Conservation (phyloP, 2,329 filamentous ascomycete species). For the Fusarium nanum region DNA sequence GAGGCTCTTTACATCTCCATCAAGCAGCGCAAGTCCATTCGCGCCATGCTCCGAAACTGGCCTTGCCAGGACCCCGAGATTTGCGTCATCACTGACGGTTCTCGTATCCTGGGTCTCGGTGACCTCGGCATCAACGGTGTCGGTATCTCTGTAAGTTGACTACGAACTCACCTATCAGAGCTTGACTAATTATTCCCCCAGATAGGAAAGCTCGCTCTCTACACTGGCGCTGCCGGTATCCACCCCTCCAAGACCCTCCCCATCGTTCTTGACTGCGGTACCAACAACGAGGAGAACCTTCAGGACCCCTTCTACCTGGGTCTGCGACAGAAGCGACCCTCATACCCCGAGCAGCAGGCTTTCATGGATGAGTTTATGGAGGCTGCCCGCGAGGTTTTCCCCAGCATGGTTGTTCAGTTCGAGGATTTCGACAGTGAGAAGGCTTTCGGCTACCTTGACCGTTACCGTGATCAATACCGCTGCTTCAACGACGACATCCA, state of each 20-base stretch:
- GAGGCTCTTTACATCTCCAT: conserved; percentile 97
- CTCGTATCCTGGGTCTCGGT: conserved; percentile 89
- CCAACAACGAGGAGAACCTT: conserved; percentile 73
- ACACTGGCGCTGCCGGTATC: conserved; percentile 95
- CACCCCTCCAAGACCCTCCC: conserved; percentile 85
- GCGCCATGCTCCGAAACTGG: conserved; percentile 92
- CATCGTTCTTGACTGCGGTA: conserved; percentile 75
- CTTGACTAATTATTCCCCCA: conserved; percentile 48
- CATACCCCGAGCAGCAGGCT: conserved; percentile 81
- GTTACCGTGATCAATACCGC: conserved; percentile 88
- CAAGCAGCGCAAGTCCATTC: conserved; percentile 90
- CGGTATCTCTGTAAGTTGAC: conserved; percentile 82
- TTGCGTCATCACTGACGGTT: conserved; percentile 96
- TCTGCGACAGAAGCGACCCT: conserved; percentile 83
- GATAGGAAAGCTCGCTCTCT: conserved; percentile 94
- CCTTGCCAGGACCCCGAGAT: conserved; percentile 90
- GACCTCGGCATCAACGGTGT: conserved; percentile 97
- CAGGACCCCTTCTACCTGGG: conserved; percentile 87
- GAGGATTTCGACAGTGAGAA: conserved; percentile 95
- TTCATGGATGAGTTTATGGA: conserved; percentile 99
- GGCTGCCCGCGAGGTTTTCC: conserved; percentile 80
- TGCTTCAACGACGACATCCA: conserved; percentile 99
- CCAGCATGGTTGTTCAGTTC: conserved; percentile 83
- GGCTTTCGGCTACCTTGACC: conserved; percentile 91
- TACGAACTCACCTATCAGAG: not conserved